Percentiles rank a stretch among this genome's conserved stretches.
Evolutionary conservation across 2,329 filamentous ascomycete species (phyloP).

Genomic region (Nothopassalora personata): DNA sequence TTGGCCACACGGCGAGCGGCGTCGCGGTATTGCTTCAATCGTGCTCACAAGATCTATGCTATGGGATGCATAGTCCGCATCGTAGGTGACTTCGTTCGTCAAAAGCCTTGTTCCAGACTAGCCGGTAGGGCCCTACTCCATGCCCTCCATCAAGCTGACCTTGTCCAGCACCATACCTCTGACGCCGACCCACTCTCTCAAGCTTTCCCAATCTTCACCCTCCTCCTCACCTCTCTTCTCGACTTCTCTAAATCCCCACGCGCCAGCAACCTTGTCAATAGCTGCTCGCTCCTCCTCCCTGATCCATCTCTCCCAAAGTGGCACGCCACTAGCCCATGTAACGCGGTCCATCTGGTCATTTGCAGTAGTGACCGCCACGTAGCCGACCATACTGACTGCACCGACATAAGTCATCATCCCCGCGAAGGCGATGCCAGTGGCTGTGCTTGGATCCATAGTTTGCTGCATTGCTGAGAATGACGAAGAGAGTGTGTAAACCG

Average conservation of each 20-base stretch:
- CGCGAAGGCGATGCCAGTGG: conserved; percentile 71
- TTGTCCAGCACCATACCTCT: conserved; percentile 87
- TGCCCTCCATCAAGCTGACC: conserved; percentile 86
- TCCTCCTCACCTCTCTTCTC: conserved; percentile 83
- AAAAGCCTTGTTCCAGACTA: too few species aligned
- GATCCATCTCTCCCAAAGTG: conserved; percentile 75
- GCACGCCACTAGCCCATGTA: conserved; percentile 79
- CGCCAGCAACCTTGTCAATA: conserved; percentile 75
- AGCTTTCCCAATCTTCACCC: conserved; percentile 79
- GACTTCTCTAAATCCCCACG: conserved; percentile 85
- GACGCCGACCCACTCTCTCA: conserved; percentile 76
- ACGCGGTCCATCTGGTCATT: conserved; percentile 96
- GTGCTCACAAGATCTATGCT: neutral
- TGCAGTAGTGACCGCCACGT: conserved; percentile 76
- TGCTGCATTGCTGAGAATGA: conserved; percentile 63
- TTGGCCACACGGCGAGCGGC: too few species aligned
- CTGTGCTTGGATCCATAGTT: conserved; percentile 69
- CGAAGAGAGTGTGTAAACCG: conserved; percentile 64
- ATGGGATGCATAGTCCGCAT: too few species aligned
- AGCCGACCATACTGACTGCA: conserved; percentile 73
- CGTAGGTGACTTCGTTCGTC: too few species aligned
- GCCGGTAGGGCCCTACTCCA: conserved; percentile 52
- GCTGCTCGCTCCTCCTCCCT: conserved; percentile 85
- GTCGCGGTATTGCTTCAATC: neutral
- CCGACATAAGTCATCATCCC: conserved; percentile 79